phyloP scores from a whole-genome alignment of 1,284 basidiomycete genomes.

The Naganishia albida region DNA sequence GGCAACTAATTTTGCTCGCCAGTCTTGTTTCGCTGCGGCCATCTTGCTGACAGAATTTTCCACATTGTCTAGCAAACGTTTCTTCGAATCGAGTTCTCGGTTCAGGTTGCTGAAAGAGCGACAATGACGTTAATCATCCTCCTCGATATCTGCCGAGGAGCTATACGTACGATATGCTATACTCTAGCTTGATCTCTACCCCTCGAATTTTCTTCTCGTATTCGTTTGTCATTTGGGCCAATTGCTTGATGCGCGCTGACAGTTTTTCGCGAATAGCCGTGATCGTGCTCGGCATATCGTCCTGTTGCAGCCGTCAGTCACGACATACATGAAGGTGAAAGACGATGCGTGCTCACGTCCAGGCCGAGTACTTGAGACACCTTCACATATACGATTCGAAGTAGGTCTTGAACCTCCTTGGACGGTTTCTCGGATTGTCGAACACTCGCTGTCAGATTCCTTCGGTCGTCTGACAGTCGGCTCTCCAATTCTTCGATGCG shows the following conservation, averaged over 20 bases:
- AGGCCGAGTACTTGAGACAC: conserved; percentile 90
- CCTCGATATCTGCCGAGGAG: too few relatives aligned
- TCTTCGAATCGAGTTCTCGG: conserved; percentile 81
- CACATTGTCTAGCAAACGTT: conserved; percentile 92
- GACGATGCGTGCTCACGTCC: conserved; percentile 63
- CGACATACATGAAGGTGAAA: background rate
- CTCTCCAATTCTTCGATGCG: conserved; percentile 75
- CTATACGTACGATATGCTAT: conserved; percentile 51
- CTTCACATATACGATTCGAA: conserved; percentile 90
- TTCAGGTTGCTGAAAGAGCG: conserved; percentile 64
- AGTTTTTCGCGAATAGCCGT: conserved; percentile 73
- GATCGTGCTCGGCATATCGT: conserved; percentile 23
- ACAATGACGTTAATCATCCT: background rate
- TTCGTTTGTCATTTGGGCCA: conserved; percentile 79
- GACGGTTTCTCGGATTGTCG: conserved; percentile 76
- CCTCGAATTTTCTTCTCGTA: conserved; percentile 86
- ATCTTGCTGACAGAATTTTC: conserved; percentile 82
- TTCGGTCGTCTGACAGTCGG: conserved; percentile 79
- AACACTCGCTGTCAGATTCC: conserved; percentile 69
- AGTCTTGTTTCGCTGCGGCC: conserved; percentile 77
- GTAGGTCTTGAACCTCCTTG: conserved; percentile 85
- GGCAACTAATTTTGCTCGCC: conserved; percentile 76
- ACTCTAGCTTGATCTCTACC: conserved; percentile 61
- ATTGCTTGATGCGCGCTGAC: conserved; percentile 74
- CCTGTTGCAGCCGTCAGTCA: conserved; percentile 40